Evolutionary conservation across 2,329 filamentous ascomycete genomes (phyloP).

Genomic region (Nemania abortiva): DNA sequence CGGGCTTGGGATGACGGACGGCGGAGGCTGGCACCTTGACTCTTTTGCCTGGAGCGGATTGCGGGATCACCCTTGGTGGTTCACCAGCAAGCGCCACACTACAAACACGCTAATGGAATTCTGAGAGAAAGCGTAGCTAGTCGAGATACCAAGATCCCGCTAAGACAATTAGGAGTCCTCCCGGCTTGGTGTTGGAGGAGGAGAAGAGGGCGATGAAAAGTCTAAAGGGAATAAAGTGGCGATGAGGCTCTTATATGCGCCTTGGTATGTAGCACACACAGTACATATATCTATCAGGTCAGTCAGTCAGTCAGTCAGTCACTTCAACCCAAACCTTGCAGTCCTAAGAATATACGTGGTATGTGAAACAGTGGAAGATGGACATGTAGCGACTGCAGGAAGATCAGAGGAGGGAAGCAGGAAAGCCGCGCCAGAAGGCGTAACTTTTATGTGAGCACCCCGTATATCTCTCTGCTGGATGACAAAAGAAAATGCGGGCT

Average conservation of each 20-base stretch:
- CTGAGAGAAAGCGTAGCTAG: conserved; percentile 5
- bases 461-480: background rate
- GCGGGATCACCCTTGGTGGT: conserved; percentile 48
- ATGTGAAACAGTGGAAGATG: conserved; percentile 3
- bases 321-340: background rate
- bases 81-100: conserved; percentile 32
- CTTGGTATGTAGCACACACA: background rate
- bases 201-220: background rate
- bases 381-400: background rate
- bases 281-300: background rate
- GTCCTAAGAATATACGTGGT: background rate
- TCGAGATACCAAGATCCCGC: conserved; percentile 37
- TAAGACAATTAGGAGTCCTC: conserved; percentile 28
- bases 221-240: background rate
- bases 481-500: background rate
- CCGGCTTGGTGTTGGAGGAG: background rate
- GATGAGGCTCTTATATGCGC: conserved; percentile 10
- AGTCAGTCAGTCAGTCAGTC: too few relatives aligned
- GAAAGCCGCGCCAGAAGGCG: background rate
- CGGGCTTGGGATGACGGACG: conserved; percentile 27
- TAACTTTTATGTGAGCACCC: background rate
- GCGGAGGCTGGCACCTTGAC: conserved; percentile 38
- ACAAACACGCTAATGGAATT: background rate
- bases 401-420: background rate
- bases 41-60: conserved; percentile 42